These are phyloP conservation scores for Pyrrhoderma lamaoense DNA, from an alignment of 1,284 basidiomycete species.

Conservation along the genomic window DNA sequence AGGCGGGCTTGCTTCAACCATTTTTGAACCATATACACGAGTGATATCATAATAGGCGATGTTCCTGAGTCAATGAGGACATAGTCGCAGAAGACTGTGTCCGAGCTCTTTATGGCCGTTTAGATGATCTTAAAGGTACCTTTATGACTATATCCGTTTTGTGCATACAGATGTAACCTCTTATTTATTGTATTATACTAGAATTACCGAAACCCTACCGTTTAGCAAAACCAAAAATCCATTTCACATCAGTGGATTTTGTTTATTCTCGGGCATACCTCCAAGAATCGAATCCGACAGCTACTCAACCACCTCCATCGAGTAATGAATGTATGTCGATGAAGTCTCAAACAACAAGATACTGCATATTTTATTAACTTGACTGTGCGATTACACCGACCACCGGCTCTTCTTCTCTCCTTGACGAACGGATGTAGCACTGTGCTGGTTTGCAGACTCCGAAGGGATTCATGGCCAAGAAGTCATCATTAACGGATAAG, in stretches of 20 bases:
- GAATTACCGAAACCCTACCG: constrained; percentile 40
- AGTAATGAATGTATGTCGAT: constrained; percentile 61
- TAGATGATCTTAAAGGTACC: constrained; percentile 21
- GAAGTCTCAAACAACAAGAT: too few species aligned
- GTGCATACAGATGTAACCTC: background rate
- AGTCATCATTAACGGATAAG: constrained; percentile 70
- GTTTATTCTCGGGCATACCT: constrained; percentile 46
- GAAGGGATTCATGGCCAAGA: constrained; percentile 34
- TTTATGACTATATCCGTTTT: too few species aligned
- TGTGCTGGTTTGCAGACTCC: constrained; percentile 62
- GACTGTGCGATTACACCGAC: constrained; percentile 14
- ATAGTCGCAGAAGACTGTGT: constrained; percentile 49
- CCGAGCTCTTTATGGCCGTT: constrained; percentile 50
- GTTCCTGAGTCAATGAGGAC: constrained; percentile 29
- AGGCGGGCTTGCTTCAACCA: constrained; percentile 58
- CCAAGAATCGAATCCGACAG: constrained; percentile 22
- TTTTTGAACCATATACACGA: constrained; percentile 59
- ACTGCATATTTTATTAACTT: too few species aligned
- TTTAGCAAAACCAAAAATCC: constrained; percentile 42
- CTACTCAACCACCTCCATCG: constrained; percentile 30
- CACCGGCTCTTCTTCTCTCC: constrained; percentile 19
- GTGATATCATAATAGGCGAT: constrained; percentile 62
- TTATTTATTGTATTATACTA: constrained; percentile 18
- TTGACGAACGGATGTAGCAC: too few species aligned
- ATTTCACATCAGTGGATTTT: constrained; percentile 55